phyloP scores from a whole-genome alignment of 2,329 filamentous ascomycete genomes.

The Phaeoacremonium minimum region DNA sequence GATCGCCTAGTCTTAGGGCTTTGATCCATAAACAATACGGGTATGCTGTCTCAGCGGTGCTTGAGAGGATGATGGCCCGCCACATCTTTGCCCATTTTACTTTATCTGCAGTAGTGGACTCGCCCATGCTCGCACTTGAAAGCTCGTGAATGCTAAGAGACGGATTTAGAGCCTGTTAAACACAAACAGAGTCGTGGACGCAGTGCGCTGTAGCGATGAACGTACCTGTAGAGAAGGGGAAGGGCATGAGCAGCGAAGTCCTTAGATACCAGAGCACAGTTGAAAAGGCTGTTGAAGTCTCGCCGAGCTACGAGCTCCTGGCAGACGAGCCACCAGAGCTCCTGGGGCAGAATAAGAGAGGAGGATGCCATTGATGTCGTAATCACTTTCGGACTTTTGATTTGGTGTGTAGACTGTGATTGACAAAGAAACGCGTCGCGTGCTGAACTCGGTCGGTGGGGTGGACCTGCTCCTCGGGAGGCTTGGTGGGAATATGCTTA shows the following conservation, averaged over 20 bases:
- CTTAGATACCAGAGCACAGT: constrained; percentile 50
- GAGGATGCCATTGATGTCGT: no score
- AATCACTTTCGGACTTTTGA: no score
- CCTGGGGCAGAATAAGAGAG: constrained; percentile 55
- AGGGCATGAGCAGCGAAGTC: constrained; percentile 55
- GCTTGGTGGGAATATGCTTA: no score
- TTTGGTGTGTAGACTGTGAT: no score
- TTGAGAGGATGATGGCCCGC: constrained; percentile 65
- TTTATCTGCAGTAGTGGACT: constrained; percentile 30
- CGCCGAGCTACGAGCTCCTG: constrained; percentile 49
- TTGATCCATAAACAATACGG: constrained; percentile 68
- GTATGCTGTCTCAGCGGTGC: constrained; percentile 56
- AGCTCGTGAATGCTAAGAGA: constrained; percentile 37
- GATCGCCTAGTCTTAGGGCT: constrained; percentile 57
- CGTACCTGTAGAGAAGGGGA: constrained; percentile 59
- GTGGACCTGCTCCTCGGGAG: no score
- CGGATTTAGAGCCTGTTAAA: no score
- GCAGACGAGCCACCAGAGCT: constrained; percentile 58
- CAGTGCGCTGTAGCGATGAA: no score
- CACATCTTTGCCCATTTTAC: constrained; percentile 60
- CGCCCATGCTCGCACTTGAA: constrained; percentile 36
- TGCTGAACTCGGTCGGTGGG: no score
- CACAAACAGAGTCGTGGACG: no score
- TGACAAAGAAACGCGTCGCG: no score
- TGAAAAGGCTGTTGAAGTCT: constrained; percentile 59